Percentiles rank a stretch among this genome's conserved stretches.
Conservation (phyloP, 2,329 filamentous ascomycete genomes). For the Fusarium sp. region DNA sequence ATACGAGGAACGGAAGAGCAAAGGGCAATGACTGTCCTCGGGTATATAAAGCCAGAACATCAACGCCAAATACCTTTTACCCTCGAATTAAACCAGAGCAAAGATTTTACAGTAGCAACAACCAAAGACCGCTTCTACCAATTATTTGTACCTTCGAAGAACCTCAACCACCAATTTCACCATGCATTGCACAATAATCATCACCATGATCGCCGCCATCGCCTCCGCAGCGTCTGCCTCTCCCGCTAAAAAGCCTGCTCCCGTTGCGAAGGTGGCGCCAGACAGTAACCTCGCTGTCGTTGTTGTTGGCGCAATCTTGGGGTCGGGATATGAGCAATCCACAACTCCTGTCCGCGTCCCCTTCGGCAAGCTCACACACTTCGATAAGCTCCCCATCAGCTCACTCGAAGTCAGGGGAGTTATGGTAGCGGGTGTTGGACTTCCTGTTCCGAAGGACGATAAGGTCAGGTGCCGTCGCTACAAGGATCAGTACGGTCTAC, state of each 20-base stretch:
- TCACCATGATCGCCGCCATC: background rate
- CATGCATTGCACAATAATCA: background rate
- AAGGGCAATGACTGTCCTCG: too few relatives aligned
- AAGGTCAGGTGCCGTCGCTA: background rate
- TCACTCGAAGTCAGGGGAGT: background rate
- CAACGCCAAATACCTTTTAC: too few relatives aligned
- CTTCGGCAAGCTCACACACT: background rate
- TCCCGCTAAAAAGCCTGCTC: background rate
- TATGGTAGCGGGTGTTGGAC: background rate
- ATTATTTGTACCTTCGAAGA: background rate
- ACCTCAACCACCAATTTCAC: background rate
- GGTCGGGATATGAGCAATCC: background rate
- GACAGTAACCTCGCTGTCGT: background rate
- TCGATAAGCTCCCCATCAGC: background rate
- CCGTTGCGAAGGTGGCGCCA: background rate
- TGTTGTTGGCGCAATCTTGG: background rate
- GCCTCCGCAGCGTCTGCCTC: background rate
- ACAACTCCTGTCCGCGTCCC: background rate
- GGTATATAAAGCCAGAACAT: too few relatives aligned
- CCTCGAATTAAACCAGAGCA: background rate
- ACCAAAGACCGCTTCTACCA: accelerated
- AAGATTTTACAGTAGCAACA: background rate
- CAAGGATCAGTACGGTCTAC: background rate
- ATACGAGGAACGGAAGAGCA: too few relatives aligned
- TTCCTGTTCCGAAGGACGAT: background rate